phyloP scores from a whole-genome alignment of 805 yeast species.

The Candida corydali region DNA sequence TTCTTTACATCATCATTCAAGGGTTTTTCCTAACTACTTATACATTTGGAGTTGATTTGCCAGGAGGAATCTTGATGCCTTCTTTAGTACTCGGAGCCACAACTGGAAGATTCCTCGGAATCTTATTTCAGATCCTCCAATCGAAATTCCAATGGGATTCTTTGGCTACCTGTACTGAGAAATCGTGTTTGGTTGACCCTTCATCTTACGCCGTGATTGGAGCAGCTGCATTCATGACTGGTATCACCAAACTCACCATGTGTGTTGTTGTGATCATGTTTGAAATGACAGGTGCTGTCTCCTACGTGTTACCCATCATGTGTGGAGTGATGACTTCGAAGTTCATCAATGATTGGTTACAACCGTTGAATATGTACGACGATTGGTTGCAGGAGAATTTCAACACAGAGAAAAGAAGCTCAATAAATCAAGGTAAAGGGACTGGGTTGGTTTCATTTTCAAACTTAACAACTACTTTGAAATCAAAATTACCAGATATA shows the following conservation, averaged over 20 bases:
- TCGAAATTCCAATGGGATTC: conserved; percentile 25
- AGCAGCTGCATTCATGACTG: conserved; percentile 77
- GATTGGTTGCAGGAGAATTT: conserved; percentile 29
- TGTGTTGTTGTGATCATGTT: conserved; percentile 76
- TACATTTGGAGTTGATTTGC: conserved; percentile 64
- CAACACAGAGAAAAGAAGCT: conserved; percentile 15
- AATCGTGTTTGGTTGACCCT: conserved; percentile 65
- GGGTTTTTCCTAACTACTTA: conserved; percentile 63
- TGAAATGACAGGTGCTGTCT: conserved; percentile 82
- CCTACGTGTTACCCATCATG: conserved; percentile 84
- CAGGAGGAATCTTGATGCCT: conserved; percentile 67
- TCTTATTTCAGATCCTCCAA: conserved; percentile 48
- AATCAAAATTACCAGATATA: conserved; percentile 31
- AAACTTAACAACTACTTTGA: conserved; percentile 21
- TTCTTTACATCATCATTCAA: conserved; percentile 37
- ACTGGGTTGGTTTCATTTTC: conserved; percentile 33
- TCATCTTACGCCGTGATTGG: conserved; percentile 89
- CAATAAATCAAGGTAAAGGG: conserved; percentile 33
- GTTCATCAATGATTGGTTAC: conserved; percentile 62
- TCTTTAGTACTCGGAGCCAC: conserved; percentile 60
- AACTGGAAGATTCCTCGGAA: conserved; percentile 54
- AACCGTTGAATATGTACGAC: conserved; percentile 63
- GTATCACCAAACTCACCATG: conserved; percentile 76
- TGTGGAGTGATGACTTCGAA: conserved; percentile 72
- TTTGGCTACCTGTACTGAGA: conserved; percentile 39